Conservation (phyloP, 2,329 filamentous ascomycete species). For the Pleoardoris graminearum region DNA sequence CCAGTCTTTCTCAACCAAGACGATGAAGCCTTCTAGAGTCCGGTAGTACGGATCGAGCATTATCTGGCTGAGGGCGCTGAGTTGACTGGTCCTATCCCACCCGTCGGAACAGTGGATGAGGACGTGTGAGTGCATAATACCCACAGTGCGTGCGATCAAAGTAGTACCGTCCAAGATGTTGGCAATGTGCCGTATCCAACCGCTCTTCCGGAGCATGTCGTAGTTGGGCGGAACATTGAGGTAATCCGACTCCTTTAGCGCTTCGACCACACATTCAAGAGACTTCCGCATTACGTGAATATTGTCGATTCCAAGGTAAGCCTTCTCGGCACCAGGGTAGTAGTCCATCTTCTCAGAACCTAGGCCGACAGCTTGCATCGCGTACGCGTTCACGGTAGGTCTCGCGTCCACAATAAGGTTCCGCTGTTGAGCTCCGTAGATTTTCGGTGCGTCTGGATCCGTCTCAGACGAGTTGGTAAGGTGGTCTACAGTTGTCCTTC, state of each 20-base stretch:
- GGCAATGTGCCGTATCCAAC: conserved; percentile 88
- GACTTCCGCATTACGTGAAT: conserved; percentile 98
- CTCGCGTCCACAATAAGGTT: conserved; percentile 96
- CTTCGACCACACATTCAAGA: conserved; percentile 82
- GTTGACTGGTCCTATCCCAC: conserved; percentile 95
- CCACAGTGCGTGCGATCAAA: conserved; percentile 83
- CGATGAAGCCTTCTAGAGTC: conserved; percentile 91
- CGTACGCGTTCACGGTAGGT: conserved; percentile 89
- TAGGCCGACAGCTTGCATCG: conserved; percentile 89
- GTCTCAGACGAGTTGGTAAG: conserved; percentile 43
- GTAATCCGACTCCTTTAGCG: conserved; percentile 89
- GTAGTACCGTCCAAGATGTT: conserved; percentile 82
- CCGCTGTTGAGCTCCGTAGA: conserved; percentile 90
- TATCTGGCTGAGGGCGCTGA: conserved; percentile 87
- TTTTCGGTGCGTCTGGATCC: conserved; percentile 39
- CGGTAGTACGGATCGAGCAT: conserved; percentile 96
- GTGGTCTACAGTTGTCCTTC: conserved; percentile 29
- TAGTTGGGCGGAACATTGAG: conserved; percentile 79
- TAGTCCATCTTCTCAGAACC: conserved; percentile 98
- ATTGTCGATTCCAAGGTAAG: conserved; percentile 94
- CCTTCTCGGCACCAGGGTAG: conserved; percentile 88
- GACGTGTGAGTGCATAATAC: conserved; percentile 90
- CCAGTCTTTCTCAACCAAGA: conserved; percentile 96
- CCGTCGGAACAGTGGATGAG: conserved; percentile 98
- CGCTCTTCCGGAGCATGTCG: conserved; percentile 79